Percentiles rank a stretch among this genome's conserved stretches.
phyloP scores from a whole-genome alignment of 345 rosid species.

The Acer campestre region DNA sequence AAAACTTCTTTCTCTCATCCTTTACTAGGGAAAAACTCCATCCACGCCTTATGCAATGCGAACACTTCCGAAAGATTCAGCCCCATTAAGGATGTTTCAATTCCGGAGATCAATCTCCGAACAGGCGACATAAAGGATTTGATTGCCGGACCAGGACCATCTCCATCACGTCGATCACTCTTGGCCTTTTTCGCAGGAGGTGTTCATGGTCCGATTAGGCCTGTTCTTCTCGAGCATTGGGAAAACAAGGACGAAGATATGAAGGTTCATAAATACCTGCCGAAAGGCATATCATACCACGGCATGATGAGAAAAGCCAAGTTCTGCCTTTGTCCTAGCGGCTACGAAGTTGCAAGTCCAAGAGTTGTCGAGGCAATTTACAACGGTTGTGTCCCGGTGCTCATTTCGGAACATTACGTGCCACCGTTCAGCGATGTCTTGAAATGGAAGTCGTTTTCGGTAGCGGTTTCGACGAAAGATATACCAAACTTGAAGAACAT shows the following conservation, averaged over 20 bases:
- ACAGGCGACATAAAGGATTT: constrained; percentile 57
- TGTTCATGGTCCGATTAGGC: constrained; percentile 91
- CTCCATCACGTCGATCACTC: constrained; percentile 72
- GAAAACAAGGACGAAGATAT: constrained; percentile 72
- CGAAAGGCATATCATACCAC: constrained; percentile 62
- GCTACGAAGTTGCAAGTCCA: constrained; percentile 94
- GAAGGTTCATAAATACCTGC: constrained; percentile 69
- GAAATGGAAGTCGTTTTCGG: constrained; percentile 81
- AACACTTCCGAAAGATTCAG: constrained; percentile 87
- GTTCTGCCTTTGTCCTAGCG: constrained; percentile 91
- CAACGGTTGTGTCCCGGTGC: constrained; percentile 78
- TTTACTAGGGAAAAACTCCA: constrained; percentile 57
- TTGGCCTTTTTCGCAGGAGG: constrained; percentile 96
- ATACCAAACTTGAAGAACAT: constrained; percentile 77
- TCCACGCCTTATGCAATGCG: constrained; percentile 83
- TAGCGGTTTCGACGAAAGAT: constrained; percentile 60
- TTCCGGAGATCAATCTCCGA: constrained; percentile 81
- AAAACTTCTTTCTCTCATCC: constrained; percentile 68
- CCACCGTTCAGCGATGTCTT: constrained; percentile 86
- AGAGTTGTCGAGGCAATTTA: constrained; percentile 85
- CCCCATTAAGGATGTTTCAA: constrained; percentile 74
- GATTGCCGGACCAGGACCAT: constrained; percentile 76
- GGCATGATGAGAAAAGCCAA: constrained; percentile 78
- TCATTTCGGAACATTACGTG: constrained; percentile 80
- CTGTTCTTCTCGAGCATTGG: constrained; percentile 84